Percentiles rank a stretch among this genome's conserved stretches.
These are phyloP conservation scores for Umbelopsis sp. DNA, from an alignment of 192 early-diverging fungal species.

Conservation along the genomic window DNA sequence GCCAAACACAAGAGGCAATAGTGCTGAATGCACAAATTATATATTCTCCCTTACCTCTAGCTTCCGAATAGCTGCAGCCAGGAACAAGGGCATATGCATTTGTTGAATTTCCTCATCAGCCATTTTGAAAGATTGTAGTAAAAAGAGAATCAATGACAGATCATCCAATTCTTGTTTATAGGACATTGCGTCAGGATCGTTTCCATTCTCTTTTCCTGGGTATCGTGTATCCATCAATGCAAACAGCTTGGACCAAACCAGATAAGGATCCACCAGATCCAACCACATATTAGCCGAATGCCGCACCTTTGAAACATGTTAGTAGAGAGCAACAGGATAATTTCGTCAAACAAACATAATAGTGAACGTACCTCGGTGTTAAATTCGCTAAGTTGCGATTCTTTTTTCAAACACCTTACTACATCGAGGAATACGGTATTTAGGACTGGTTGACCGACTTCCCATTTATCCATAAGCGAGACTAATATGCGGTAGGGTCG, in stretches of 20 bases:
- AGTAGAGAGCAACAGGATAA: no score
- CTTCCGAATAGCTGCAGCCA: slow-evolving; percentile 57
- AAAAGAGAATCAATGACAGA: slow-evolving; percentile 68
- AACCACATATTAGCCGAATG: slow-evolving; percentile 89
- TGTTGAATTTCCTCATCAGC: slow-evolving; percentile 82
- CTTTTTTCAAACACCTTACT: slow-evolving; percentile 62
- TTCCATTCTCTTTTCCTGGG: slow-evolving; percentile 20
- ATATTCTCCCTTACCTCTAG: slow-evolving; percentile 42
- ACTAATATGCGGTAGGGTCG: slow-evolving; percentile 80
- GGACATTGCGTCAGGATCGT: background rate
- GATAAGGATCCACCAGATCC: slow-evolving; percentile 84
- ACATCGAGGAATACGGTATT: slow-evolving; percentile 73
- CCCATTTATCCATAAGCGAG: slow-evolving; percentile 84
- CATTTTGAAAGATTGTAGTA: slow-evolving; percentile 73
- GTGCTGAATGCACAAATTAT: background rate
- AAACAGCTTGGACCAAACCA: slow-evolving; percentile 79
- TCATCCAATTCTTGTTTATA: slow-evolving; percentile 29
- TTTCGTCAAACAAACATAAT: background rate
- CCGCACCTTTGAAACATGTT: slow-evolving; percentile 48
- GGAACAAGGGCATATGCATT: slow-evolving; percentile 80
- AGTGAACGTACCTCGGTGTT: slow-evolving; percentile 38
- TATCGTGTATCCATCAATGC: slow-evolving; percentile 51
- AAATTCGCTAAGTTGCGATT: slow-evolving; percentile 44
- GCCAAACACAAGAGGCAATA: background rate
- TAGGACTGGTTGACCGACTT: slow-evolving; percentile 78